A percentile compares a stretch with the other conserved stretches of the same genome.
Evolutionary conservation across 305 asterid species (phyloP).

Genomic region (Solanum hybrid): DNA sequence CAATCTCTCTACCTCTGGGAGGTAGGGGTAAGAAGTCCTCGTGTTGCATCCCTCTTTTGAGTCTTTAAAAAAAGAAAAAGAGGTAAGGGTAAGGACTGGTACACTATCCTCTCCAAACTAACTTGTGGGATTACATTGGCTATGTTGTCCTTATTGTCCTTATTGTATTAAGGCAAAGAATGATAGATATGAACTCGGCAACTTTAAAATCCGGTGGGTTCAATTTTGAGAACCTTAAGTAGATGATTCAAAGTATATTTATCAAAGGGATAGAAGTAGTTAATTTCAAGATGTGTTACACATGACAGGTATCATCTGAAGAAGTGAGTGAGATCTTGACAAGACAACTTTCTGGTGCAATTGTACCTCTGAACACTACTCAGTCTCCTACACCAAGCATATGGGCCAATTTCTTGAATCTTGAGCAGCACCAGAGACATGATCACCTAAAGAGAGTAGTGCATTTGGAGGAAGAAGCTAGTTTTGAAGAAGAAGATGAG

Average conservation of each 20-base stretch:
- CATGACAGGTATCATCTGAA: slow-evolving; percentile 38
- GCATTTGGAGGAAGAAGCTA: slow-evolving; percentile 6
- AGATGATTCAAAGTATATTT: background rate
- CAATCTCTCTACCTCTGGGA: too few relatives aligned
- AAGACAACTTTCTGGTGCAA: slow-evolving; percentile 43
- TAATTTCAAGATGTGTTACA: background rate
- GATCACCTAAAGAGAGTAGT: slow-evolving; percentile 37
- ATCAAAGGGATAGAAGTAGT: background rate
- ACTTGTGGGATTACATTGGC: background rate
- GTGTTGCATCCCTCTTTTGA: too few relatives aligned
- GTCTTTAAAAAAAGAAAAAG: too few relatives aligned
- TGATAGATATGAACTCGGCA: background rate
- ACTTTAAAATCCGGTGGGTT: background rate
- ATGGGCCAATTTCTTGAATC: slow-evolving; percentile 48
- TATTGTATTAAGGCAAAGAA: background rate
- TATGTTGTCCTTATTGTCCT: background rate
- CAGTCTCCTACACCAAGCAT: slow-evolving; percentile 28
- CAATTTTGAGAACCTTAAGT: background rate
- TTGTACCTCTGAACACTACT: slow-evolving; percentile 24
- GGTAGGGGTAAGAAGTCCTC: too few relatives aligned
- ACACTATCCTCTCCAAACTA: background rate
- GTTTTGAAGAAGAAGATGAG: slow-evolving; percentile 1
- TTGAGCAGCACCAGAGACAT: slow-evolving; percentile 24
- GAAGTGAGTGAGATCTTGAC: slow-evolving; percentile 35
- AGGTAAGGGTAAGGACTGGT: too few relatives aligned